These are phyloP conservation scores for Rhizopogon vesiculosus DNA, from an alignment of 768 basidiomycete species.

Conservation along the genomic window DNA sequence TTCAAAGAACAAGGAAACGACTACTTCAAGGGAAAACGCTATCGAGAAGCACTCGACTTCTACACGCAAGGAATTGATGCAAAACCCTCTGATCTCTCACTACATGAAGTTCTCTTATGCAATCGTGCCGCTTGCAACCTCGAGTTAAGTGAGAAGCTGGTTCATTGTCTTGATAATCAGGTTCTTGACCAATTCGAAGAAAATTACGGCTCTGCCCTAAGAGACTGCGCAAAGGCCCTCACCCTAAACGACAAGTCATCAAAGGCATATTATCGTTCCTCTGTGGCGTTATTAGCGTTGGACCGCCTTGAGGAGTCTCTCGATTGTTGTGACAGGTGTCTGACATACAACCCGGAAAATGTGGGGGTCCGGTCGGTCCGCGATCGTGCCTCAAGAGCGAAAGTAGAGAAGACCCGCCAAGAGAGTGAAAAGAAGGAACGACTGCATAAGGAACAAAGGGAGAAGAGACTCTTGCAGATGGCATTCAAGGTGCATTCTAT, in stretches of 20 bases:
- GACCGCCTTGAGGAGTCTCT: conserved; percentile 75
- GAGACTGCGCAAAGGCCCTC: conserved; percentile 78
- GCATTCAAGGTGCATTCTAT: conserved; percentile 55
- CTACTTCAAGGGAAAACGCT: conserved; percentile 83
- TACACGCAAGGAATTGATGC: conserved; percentile 90
- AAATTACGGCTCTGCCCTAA: conserved; percentile 83
- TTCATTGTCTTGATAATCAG: neutral
- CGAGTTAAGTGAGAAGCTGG: conserved; percentile 59
- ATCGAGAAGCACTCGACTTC: conserved; percentile 83
- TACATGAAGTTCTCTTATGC: conserved; percentile 68
- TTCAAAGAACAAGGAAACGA: conserved; percentile 97
- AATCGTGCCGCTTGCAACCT: conserved; percentile 95
- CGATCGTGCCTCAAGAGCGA: conserved; percentile 40
- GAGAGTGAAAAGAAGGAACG: conserved; percentile 47
- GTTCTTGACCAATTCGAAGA: conserved; percentile 37
- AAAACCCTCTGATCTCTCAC: conserved; percentile 55
- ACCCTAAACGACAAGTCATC: conserved; percentile 55
- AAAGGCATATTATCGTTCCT: conserved; percentile 88
- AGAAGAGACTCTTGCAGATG: conserved; percentile 44
- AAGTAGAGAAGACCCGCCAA: conserved; percentile 46
- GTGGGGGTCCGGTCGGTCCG: conserved; percentile 46
- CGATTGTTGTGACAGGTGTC: conserved; percentile 74
- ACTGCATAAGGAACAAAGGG: conserved; percentile 45
- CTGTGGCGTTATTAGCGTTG: conserved; percentile 68
- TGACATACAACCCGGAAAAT: conserved; percentile 55